Evolutionary conservation across 495 filamentous ascomycete genomes (phyloP), one percentile per base, ranked within the genome.

Genomic region (Bombardia bombarda): DNA sequence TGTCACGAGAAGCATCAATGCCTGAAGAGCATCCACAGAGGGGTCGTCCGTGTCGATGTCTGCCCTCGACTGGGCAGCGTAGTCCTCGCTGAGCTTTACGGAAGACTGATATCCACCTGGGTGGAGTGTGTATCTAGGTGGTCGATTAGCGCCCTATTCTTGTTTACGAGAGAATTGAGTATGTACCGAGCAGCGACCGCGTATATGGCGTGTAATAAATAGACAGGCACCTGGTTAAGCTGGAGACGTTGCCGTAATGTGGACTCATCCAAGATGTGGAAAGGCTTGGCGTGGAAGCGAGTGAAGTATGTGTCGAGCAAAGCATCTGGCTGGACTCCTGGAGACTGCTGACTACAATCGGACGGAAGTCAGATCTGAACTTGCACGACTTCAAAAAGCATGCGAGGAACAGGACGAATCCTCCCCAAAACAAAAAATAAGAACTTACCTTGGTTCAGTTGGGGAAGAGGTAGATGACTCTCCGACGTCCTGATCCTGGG

Each of bases 41-140:
- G 86, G 86, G 49, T 87, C 82, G 46, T 90, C 87, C 14, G 77
- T 74, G 62, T 90, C 85, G 12, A 90, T 69, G 55, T 82, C 78
- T 9, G 65, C 65, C 30, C 84, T 74, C 18, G 86, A 74, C 46
- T 78, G 78, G 4, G 73, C 52, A 25, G 83, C 80, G 53, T 83
- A 84, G 21, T 86, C 79, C 32, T 84, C 77, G 43, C 82, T 76
- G 22, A 76, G 56, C 28, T 50, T 69, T n/a, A 78, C 61, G 0
- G 80, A 71, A 17, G 75, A 71, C 38, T 79, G 78, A 45, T 78
- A 77, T 14, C 77, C 78, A 36, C 66, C 70, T 21, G 75, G 68
- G 51, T 82, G 74, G 17, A 71, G 61, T 20, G 80, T 75, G 62
- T 88, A 84, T 60, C 84, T 84, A 46, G 31, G 39, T 14, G n/a